phyloP scores from a whole-genome alignment of 2,329 filamentous ascomycete genomes.

The Epichloe coenophiala region DNA sequence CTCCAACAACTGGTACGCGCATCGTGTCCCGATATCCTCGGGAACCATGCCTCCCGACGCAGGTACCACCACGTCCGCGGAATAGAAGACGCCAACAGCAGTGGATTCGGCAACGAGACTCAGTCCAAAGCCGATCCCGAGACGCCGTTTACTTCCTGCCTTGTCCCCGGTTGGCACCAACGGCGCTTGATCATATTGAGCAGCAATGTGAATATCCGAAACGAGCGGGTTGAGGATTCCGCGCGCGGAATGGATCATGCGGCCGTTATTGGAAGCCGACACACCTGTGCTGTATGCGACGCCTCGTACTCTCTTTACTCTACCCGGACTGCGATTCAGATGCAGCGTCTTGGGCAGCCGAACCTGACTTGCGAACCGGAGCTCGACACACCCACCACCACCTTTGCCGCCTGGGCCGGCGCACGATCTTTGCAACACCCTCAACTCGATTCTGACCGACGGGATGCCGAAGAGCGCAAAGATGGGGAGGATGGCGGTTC shows the following conservation, averaged over 20 bases:
- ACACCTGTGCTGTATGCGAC: slow-evolving; percentile 92
- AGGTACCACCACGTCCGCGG: slow-evolving; percentile 67
- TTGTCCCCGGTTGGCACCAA: slow-evolving; percentile 41
- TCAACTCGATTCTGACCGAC: slow-evolving; percentile 66
- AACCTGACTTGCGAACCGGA: slow-evolving; percentile 87
- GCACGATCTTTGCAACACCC: slow-evolving; percentile 70
- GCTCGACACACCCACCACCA: slow-evolving; percentile 83
- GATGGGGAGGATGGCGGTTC: slow-evolving; percentile 80
- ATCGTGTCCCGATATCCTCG: slow-evolving; percentile 80
- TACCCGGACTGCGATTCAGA: slow-evolving; percentile 64
- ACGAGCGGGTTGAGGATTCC: slow-evolving; percentile 78
- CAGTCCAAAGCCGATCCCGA: slow-evolving; percentile 84
- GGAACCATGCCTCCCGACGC: slow-evolving; percentile 70
- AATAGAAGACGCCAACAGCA: slow-evolving; percentile 66
- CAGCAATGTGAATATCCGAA: slow-evolving; percentile 81
- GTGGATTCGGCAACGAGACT: slow-evolving; percentile 88
- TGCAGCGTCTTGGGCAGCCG: slow-evolving; percentile 89
- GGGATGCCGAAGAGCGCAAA: slow-evolving; percentile 83
- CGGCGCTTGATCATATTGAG: slow-evolving; percentile 58
- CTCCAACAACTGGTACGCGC: slow-evolving; percentile 81
- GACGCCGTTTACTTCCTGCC: slow-evolving; percentile 42
- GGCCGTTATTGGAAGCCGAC: slow-evolving; percentile 79
- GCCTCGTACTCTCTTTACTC: slow-evolving; percentile 78
- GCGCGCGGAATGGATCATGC: slow-evolving; percentile 85
- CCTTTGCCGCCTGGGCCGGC: slow-evolving; percentile 60